These are phyloP conservation scores for Phytophthora rubi DNA, from an alignment of 352 stramenopile genomes.

Conservation along the genomic window DNA sequence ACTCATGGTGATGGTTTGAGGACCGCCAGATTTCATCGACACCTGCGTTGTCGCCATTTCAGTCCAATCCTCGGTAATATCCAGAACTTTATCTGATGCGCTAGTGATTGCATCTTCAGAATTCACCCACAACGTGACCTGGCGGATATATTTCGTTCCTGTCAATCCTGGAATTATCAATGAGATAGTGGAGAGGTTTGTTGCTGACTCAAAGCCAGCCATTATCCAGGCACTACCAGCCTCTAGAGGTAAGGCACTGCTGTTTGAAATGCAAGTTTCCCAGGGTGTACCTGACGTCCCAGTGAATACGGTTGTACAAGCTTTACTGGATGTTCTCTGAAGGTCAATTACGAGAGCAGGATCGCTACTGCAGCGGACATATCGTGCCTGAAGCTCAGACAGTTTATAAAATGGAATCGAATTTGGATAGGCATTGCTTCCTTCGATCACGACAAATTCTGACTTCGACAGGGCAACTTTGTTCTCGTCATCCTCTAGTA, in stretches of 20 bases:
- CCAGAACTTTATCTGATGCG: slow-evolving; percentile 20
- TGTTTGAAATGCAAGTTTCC: slow-evolving; percentile 53
- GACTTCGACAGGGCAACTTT: slow-evolving; percentile 58
- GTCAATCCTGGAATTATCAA: slow-evolving; percentile 52
- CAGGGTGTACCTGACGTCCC: slow-evolving; percentile 17
- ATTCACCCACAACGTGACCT: slow-evolving; percentile 60
- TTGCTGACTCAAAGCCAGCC: slow-evolving; percentile 43
- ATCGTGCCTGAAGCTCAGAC: slow-evolving; percentile 30
- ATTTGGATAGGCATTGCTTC: slow-evolving; percentile 52
- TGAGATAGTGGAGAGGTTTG: slow-evolving; percentile 49
- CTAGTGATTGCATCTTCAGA: slow-evolving; percentile 22
- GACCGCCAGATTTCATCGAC: slow-evolving; percentile 52
- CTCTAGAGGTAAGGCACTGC: slow-evolving; percentile 33
- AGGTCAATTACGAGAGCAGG: slow-evolving; percentile 25
- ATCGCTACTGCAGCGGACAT: slow-evolving; percentile 44
- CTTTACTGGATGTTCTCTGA: not conserved
- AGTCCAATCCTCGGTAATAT: slow-evolving; percentile 48
- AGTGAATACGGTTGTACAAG: slow-evolving; percentile 30
- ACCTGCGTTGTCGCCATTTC: slow-evolving; percentile 44
- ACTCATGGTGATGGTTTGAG: slow-evolving; percentile 40
- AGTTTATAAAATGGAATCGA: slow-evolving; percentile 43
- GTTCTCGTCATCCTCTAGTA: slow-evolving; percentile 74
- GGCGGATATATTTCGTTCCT: slow-evolving; percentile 51
- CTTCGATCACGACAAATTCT: slow-evolving; percentile 54
- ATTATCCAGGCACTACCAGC: slow-evolving; percentile 67